Evolutionary conservation across 2,329 filamentous ascomycete genomes (phyloP).

Genomic region (Tothia fuscella): DNA sequence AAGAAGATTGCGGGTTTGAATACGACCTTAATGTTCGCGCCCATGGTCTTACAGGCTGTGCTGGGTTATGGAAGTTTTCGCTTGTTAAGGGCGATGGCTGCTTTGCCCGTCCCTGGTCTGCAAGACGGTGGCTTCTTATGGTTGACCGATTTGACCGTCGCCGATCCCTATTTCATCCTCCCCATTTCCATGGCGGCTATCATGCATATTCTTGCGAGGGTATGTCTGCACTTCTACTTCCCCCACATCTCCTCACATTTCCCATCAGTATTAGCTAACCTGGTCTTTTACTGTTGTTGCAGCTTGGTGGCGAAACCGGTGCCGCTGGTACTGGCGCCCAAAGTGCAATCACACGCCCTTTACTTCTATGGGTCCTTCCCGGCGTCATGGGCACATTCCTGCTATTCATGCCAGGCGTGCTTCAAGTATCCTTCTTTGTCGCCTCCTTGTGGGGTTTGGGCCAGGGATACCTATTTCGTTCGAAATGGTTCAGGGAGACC

Average conservation of each 20-base stretch:
- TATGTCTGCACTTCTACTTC: constrained; percentile 19
- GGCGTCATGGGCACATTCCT: constrained; percentile 42
- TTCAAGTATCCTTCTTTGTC: constrained; percentile 52
- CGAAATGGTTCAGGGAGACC: constrained; percentile 22
- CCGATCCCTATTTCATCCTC: constrained; percentile 68
- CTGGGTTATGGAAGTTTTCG: constrained; percentile 74
- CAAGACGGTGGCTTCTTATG: constrained; percentile 60
- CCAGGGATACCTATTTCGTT: constrained; percentile 28
- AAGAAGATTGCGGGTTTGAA: constrained; percentile 43
- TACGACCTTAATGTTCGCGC: constrained; percentile 37
- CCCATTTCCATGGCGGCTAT: constrained; percentile 49
- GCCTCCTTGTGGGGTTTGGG: constrained; percentile 28
- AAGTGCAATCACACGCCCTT: constrained; percentile 23
- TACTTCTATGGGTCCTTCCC: constrained; percentile 40
- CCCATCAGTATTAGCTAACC: neutral
- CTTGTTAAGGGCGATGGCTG: constrained; percentile 59
- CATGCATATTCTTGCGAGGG: constrained; percentile 48
- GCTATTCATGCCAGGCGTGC: constrained; percentile 39
- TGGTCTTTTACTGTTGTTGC: constrained; percentile 3
- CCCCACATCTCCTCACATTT: constrained; percentile 1
- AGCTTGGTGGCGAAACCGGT: constrained; percentile 40
- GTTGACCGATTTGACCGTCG: constrained; percentile 63
- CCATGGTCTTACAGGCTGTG: constrained; percentile 50
- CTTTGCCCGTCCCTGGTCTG: constrained; percentile 69
- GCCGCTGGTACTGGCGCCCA: constrained; percentile 17